Percentiles rank a stretch among this genome's conserved stretches.
Conservation (phyloP, 1,284 basidiomycete species). For the Cryptococcus depauperatus region DNA sequence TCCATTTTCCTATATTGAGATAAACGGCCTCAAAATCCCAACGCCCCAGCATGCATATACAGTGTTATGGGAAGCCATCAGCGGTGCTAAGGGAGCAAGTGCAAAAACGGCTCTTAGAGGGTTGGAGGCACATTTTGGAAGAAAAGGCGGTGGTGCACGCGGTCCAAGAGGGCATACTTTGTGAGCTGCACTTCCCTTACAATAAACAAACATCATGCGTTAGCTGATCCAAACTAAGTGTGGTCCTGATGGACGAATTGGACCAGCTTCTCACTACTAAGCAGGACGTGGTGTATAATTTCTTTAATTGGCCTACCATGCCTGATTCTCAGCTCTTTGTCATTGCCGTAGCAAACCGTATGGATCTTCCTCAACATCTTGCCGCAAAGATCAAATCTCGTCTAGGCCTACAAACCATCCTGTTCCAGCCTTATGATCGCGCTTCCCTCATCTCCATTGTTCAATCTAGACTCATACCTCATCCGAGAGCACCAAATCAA, state of each 20-base stretch:
- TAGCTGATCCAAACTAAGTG: slow-evolving; percentile 49
- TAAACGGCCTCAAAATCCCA: slow-evolving; percentile 89
- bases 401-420: slow-evolving; percentile 89
- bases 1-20: slow-evolving; percentile 94
- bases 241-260: slow-evolving; percentile 96
- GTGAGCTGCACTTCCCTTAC: slow-evolving; percentile 26
- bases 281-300: slow-evolving; percentile 98
- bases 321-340: slow-evolving; percentile 81
- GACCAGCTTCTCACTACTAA: slow-evolving; percentile 93
- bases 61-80: slow-evolving; percentile 80
- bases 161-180: slow-evolving; percentile 45
- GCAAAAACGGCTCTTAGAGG: slow-evolving; percentile 44
- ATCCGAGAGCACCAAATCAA: slow-evolving; percentile 50
- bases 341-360: slow-evolving; percentile 94
- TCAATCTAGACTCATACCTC: slow-evolving; percentile 58
- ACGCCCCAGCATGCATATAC: slow-evolving; percentile 81
- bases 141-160: slow-evolving; percentile 32
- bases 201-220: not conserved
- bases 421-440: slow-evolving; percentile 85
- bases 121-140: slow-evolving; percentile 43
- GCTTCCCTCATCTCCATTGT: slow-evolving; percentile 79
- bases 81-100: slow-evolving; percentile 58
- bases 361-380: slow-evolving; percentile 95
- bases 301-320: slow-evolving; percentile 98
- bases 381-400: slow-evolving; percentile 85